These are phyloP conservation scores for Globisporangium echinulatum DNA, from an alignment of 352 stramenopile genomes.

Conservation along the genomic window DNA sequence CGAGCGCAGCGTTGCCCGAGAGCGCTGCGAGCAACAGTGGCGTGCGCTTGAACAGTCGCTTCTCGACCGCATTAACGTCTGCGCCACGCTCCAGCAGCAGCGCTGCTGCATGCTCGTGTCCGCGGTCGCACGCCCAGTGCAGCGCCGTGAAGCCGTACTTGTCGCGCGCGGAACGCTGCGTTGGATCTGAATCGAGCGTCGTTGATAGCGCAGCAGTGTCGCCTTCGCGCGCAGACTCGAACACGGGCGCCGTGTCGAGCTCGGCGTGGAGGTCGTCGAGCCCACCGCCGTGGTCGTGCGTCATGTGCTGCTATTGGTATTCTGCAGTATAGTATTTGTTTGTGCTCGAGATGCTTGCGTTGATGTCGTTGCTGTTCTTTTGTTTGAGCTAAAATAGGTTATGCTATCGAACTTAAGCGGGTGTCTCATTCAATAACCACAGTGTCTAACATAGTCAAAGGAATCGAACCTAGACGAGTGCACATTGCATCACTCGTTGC, in stretches of 20 bases:
- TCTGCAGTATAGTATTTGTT: too few species aligned
- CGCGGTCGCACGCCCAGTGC: slow-evolving; percentile 67
- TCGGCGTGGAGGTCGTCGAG: slow-evolving; percentile 62
- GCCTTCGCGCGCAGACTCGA: slow-evolving; percentile 52
- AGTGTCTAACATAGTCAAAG: too few species aligned
- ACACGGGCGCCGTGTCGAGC: slow-evolving; percentile 48
- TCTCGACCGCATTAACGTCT: slow-evolving; percentile 50
- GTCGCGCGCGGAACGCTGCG: slow-evolving; percentile 31
- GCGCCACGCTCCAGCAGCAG: slow-evolving; percentile 34
- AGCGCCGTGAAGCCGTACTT: slow-evolving; percentile 70
- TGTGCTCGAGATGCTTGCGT: too few species aligned
- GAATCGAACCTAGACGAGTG: too few species aligned
- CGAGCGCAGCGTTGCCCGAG: slow-evolving; percentile 21
- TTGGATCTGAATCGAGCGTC: slow-evolving; percentile 24
- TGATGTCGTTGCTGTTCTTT: too few species aligned
- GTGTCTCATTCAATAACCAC: too few species aligned
- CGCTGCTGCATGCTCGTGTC: slow-evolving; percentile 18
- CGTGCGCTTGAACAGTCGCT: slow-evolving; percentile 58
- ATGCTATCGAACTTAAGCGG: too few species aligned
- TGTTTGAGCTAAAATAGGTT: too few species aligned
- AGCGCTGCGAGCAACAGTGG: slow-evolving; percentile 64
- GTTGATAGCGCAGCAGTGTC: slow-evolving; percentile 26
- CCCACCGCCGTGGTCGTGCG: slow-evolving; percentile 26
- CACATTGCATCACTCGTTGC: too few species aligned
- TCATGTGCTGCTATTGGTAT: slow-evolving; percentile 7